phyloP scores from a whole-genome alignment of 1,284 basidiomycete species.

The Agaricales sp. region DNA sequence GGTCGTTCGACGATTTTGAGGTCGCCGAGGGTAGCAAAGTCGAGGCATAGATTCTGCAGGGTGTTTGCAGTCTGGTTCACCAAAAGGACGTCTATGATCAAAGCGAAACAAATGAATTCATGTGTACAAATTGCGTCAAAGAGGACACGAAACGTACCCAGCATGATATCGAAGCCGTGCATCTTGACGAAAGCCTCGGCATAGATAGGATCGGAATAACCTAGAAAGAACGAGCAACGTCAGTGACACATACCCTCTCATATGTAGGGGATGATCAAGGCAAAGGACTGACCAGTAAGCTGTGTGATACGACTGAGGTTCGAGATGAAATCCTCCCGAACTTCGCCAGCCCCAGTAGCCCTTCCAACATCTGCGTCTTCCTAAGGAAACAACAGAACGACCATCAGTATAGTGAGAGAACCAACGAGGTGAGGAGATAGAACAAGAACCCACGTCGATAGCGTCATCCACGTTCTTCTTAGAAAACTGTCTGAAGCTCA shows the following conservation, averaged over 20 bases:
- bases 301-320: constrained; percentile 94
- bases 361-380: constrained; percentile 84
- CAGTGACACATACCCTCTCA: no score
- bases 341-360: constrained; percentile 80
- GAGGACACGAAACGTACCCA: constrained; percentile 39
- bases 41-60: constrained; percentile 92
- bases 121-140: not conserved
- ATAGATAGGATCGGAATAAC: constrained; percentile 98
- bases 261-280: constrained; percentile 6
- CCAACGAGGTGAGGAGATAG: not conserved
- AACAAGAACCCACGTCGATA: constrained; percentile 58
- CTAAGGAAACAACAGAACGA: constrained; percentile 28
- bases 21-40: constrained; percentile 97
- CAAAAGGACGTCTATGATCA: constrained; percentile 72
- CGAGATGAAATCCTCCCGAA: constrained; percentile 92
- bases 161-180: constrained; percentile 94
- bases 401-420: constrained; percentile 4
- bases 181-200: constrained; percentile 98
- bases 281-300: constrained; percentile 61
- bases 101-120: constrained; percentile 5
- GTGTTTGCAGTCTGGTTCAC: constrained; percentile 97
- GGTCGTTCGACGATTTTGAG: constrained; percentile 96
- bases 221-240: constrained; percentile 36
- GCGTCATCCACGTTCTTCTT: constrained; percentile 81
- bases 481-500: constrained; percentile 90